A percentile compares a stretch with the other conserved stretches of the same genome.
phyloP scores from a whole-genome alignment of 2,329 filamentous ascomycete species.

The Fusarium temperatum region DNA sequence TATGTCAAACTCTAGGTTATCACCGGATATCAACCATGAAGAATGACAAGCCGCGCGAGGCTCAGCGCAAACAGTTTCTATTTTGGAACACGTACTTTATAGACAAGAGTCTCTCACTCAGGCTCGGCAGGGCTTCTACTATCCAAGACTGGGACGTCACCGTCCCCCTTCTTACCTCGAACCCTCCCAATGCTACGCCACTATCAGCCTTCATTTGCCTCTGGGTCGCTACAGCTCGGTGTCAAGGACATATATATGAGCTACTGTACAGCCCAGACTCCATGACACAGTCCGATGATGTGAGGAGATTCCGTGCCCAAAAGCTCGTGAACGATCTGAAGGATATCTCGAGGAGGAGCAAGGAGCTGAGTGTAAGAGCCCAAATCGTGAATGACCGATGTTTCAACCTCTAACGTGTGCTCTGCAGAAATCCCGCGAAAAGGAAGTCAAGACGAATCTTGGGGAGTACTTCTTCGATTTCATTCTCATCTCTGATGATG shows the following conservation, averaged over 20 bases:
- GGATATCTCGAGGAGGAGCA: slow-evolving; percentile 36
- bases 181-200: slow-evolving; percentile 42
- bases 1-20: slow-evolving; percentile 46
- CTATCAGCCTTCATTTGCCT: slow-evolving; percentile 51
- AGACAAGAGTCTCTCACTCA: slow-evolving; percentile 64
- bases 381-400: not conserved
- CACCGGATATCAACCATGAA: slow-evolving; percentile 42
- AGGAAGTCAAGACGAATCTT: slow-evolving; percentile 35
- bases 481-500: slow-evolving; percentile 52
- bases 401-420: not conserved
- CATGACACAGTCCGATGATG: slow-evolving; percentile 46
- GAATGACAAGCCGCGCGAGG: slow-evolving; percentile 26
- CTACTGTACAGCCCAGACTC: slow-evolving; percentile 59
- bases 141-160: slow-evolving; percentile 68
- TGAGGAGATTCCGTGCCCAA: slow-evolving; percentile 47
- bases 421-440: slow-evolving; percentile 28
- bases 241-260: slow-evolving; percentile 66
- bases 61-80: slow-evolving; percentile 46
- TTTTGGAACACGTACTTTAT: slow-evolving; percentile 69
- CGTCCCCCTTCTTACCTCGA: slow-evolving; percentile 46
- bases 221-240: slow-evolving; percentile 62
- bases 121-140: slow-evolving; percentile 61
- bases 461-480: slow-evolving; percentile 47
- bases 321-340: slow-evolving; percentile 45
- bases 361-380: slow-evolving; percentile 27